phyloP scores from a whole-genome alignment of 202 grass and related monocot genomes.

The Zoysia matrella region DNA sequence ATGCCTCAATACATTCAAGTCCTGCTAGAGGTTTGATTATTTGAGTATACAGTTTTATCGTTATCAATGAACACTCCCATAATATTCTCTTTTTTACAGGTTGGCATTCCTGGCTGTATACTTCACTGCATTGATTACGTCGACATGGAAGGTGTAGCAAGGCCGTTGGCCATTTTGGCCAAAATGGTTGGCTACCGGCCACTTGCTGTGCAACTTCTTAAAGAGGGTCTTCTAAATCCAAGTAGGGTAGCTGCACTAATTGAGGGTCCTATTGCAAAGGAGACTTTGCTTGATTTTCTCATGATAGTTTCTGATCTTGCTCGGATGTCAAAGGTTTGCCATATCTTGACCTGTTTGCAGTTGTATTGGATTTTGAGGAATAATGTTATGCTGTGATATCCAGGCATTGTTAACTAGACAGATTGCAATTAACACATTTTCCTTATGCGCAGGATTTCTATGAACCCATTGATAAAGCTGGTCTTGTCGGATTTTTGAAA shows the following conservation, averaged over 20 bases:
- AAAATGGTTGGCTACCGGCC: constrained; percentile 94
- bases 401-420: constrained; percentile 11
- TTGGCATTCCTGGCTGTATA: constrained; percentile 72
- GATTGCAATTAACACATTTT: constrained; percentile 32
- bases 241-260: constrained; percentile 69
- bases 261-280: constrained; percentile 56
- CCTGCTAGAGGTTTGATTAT: constrained; percentile 68
- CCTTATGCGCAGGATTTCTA: constrained; percentile 79
- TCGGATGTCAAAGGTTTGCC: constrained; percentile 93
- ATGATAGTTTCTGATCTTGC: constrained; percentile 99
- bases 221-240: constrained; percentile 81
- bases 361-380: constrained; percentile 16
- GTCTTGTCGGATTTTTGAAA: constrained; percentile 75
- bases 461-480: constrained; percentile 78
- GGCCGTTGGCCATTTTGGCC: constrained; percentile 83
- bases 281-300: constrained; percentile 86
- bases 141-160: constrained; percentile 66
- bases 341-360: constrained; percentile 20
- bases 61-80: constrained; percentile 36
- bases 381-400: constrained; percentile 19
- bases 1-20: constrained; percentile 82
- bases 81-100: constrained; percentile 50
- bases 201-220: constrained; percentile 75
- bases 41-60: constrained; percentile 6
- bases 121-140: constrained; percentile 77